Percentiles rank a stretch among this genome's conserved stretches.
Evolutionary conservation across 2,329 filamentous ascomycete genomes (phyloP).

Genomic region (Trichophyton simii): DNA sequence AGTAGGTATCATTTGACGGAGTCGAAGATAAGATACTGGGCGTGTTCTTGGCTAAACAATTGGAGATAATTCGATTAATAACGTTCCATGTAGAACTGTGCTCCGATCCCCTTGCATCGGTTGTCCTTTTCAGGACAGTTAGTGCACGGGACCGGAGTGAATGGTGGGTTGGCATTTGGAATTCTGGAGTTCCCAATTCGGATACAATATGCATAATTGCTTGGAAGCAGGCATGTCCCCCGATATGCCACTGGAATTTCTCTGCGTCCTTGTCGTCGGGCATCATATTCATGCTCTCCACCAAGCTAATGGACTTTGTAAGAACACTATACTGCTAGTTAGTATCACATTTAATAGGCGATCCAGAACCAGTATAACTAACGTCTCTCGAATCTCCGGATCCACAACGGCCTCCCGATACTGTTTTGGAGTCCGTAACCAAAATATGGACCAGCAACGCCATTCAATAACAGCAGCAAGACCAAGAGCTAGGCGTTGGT

Average conservation of each 20-base stretch:
- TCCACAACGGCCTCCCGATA: slow-evolving; percentile 7
- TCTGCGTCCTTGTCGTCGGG: slow-evolving; percentile 8
- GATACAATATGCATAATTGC: slow-evolving; percentile 11
- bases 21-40: not conserved
- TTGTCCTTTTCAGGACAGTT: not conserved
- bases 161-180: not conserved
- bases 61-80: not conserved
- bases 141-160: not conserved
- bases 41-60: not conserved
- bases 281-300: slow-evolving; percentile 10
- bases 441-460: slow-evolving; percentile 10
- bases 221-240: slow-evolving; percentile 9
- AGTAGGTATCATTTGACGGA: not conserved
- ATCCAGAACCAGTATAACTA: not conserved
- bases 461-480: slow-evolving; percentile 9
- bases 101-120: not conserved
- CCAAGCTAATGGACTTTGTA: slow-evolving; percentile 8
- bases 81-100: not conserved
- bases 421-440: slow-evolving; percentile 9
- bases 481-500: slow-evolving; percentile 8
- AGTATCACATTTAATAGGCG: not conserved
- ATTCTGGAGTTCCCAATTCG: slow-evolving; percentile 8
- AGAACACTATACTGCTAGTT: slow-evolving; percentile 5
- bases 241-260: slow-evolving; percentile 11
- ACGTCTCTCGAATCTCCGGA: slow-evolving; percentile 6